Conservation (phyloP, 345 rosid genomes). For the Ricinus communis region DNA sequence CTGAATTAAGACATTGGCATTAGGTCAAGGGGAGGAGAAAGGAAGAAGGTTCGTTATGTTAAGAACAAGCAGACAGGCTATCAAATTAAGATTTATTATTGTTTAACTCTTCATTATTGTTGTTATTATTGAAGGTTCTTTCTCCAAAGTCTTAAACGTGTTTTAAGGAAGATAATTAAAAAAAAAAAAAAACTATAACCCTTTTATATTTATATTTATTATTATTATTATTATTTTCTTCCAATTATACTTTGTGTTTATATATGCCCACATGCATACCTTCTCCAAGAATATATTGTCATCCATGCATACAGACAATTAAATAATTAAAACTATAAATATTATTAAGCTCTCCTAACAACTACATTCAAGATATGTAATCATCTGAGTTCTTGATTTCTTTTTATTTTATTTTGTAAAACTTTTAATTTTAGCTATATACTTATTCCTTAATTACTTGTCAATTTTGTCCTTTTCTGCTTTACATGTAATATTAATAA, state of each 20-base stretch:
- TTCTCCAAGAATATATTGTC: slow-evolving; percentile 3
- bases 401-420: background rate
- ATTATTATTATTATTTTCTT: background rate
- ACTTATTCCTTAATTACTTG: slow-evolving; percentile 3
- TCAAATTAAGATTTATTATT: background rate
- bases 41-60: slow-evolving; percentile 24
- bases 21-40: slow-evolving; percentile 21
- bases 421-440: slow-evolving; percentile 10
- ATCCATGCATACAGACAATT: background rate
- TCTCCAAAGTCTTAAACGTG: slow-evolving; percentile 21
- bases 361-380: slow-evolving; percentile 21
- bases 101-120: slow-evolving; percentile 4
- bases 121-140: slow-evolving; percentile 3
- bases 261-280: slow-evolving; percentile 11
- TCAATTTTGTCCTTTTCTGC: slow-evolving; percentile 4
- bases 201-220: background rate
- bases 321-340: background rate
- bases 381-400: background rate
- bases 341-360: background rate
- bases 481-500: background rate
- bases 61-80: slow-evolving; percentile 22
- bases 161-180: slow-evolving; percentile 10
- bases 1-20: slow-evolving; percentile 27
- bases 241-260: background rate
- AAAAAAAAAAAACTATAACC: background rate